These are phyloP conservation scores for Cladophialophora yegresii DNA, from an alignment of 2,329 filamentous ascomycete genomes.

Conservation along the genomic window DNA sequence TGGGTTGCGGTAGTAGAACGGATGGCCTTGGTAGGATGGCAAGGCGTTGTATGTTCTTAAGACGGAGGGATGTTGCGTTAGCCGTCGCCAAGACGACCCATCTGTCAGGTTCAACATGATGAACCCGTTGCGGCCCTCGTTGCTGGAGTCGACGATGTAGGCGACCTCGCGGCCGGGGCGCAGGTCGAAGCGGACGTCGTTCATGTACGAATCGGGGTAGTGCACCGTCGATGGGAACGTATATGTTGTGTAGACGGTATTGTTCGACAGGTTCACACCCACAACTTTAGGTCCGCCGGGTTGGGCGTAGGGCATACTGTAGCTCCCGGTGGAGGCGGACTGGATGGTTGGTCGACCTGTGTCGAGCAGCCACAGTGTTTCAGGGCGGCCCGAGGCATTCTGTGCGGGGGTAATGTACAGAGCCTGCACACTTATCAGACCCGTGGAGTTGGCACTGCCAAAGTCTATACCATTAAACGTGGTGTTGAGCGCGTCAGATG, in stretches of 20 bases:
- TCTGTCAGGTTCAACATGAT: slow-evolving; percentile 43
- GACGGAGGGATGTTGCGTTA: slow-evolving; percentile 34
- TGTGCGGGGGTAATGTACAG: slow-evolving; percentile 48
- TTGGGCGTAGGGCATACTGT: slow-evolving; percentile 49
- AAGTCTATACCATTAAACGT: slow-evolving; percentile 48
- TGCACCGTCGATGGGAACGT: slow-evolving; percentile 49
- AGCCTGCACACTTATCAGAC: slow-evolving; percentile 51
- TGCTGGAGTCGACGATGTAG: slow-evolving; percentile 51
- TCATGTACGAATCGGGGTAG: slow-evolving; percentile 52
- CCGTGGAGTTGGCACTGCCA: slow-evolving; percentile 46
- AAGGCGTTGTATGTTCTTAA: slow-evolving; percentile 35
- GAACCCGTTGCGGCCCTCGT: slow-evolving; percentile 51
- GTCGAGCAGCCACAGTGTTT: slow-evolving; percentile 52
- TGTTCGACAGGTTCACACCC: neutral
- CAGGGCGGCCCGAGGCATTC: slow-evolving; percentile 39
- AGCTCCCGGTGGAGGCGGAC: slow-evolving; percentile 40
- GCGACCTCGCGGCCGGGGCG: slow-evolving; percentile 48
- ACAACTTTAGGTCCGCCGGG: slow-evolving; percentile 33
- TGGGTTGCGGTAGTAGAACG: neutral
- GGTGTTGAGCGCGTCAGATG: slow-evolving; percentile 42
- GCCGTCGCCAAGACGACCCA: slow-evolving; percentile 32
- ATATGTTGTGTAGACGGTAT: slow-evolving; percentile 41
- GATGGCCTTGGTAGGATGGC: neutral
- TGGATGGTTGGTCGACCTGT: slow-evolving; percentile 50
- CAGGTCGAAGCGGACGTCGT: slow-evolving; percentile 52